Evolutionary conservation across 306 rosid genomes (phyloP).

Genomic region (Lathyrus aphaca): DNA sequence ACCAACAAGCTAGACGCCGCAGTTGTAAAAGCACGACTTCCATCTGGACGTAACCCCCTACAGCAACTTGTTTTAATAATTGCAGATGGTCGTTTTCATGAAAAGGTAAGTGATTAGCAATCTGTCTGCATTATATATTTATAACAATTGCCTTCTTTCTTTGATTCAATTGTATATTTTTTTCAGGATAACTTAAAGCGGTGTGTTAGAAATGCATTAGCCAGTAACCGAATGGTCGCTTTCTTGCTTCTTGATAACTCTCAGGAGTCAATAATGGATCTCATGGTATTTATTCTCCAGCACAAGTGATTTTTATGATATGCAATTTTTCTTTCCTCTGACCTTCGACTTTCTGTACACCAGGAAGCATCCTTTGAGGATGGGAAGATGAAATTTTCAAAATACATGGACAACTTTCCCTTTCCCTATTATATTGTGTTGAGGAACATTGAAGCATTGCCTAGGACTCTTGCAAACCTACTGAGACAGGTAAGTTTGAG

Average conservation of each 20-base stretch:
- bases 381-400: conserved; percentile 46
- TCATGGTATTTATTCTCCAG: conserved; percentile 44
- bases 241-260: conserved; percentile 81
- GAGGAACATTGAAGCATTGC: conserved; percentile 79
- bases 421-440: conserved; percentile 79
- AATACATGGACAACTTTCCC: conserved; percentile 86
- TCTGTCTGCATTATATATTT: neutral
- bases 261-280: conserved; percentile 66
- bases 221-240: conserved; percentile 79
- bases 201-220: conserved; percentile 57
- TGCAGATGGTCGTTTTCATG: conserved; percentile 81
- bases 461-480: conserved; percentile 80
- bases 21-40: conserved; percentile 75
- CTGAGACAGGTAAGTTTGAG: conserved; percentile 69
- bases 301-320: conserved; percentile 10
- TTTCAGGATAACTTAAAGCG: conserved; percentile 68
- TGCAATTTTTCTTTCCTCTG: neutral
- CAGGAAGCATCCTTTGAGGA: conserved; percentile 69
- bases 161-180: conserved; percentile 14
- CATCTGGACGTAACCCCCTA: conserved; percentile 79
- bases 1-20: conserved; percentile 71
- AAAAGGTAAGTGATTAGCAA: conserved; percentile 54
- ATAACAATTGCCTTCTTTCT: neutral
- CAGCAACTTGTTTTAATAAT: conserved; percentile 91
- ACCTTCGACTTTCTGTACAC: conserved; percentile 26